phyloP scores from a whole-genome alignment of 2,329 filamentous ascomycete species.

The Penicillium hordei region DNA sequence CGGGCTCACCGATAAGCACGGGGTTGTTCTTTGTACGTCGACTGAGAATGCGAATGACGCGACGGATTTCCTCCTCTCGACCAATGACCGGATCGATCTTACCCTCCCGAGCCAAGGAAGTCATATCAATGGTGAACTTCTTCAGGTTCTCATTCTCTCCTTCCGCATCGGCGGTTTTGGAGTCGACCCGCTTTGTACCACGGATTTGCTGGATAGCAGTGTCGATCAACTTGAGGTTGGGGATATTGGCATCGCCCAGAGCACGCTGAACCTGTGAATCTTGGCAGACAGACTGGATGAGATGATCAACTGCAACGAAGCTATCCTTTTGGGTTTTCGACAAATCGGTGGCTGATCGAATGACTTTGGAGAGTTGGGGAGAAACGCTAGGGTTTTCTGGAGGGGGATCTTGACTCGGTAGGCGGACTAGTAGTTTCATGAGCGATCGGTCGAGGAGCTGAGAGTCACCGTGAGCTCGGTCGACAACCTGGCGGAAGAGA shows the following conservation, averaged over 20 bases:
- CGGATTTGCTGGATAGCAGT: conserved; percentile 88
- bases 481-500: conserved; percentile 92
- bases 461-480: conserved; percentile 88
- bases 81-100: conserved; percentile 98
- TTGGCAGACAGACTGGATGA: conserved; percentile 82
- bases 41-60: conserved; percentile 87
- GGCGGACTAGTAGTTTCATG: conserved; percentile 86
- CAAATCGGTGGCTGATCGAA: conserved; percentile 81
- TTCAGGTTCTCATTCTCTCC: conserved; percentile 91
- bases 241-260: conserved; percentile 83
- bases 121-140: conserved; percentile 99
- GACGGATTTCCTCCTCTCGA: conserved; percentile 89
- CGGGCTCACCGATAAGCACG: conserved; percentile 93
- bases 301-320: conserved; percentile 90
- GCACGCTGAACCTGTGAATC: conserved; percentile 71
- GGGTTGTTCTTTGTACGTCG: conserved; percentile 98
- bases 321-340: conserved; percentile 98
- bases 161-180: conserved; percentile 89
- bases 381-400: conserved; percentile 84
- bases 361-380: conserved; percentile 75
- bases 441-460: conserved; percentile 84
- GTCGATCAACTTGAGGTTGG: conserved; percentile 86
- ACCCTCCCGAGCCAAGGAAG: conserved; percentile 89
- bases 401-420: conserved; percentile 92
- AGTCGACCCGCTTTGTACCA: conserved; percentile 90